These are phyloP conservation scores for Sugiyamaella qingdaonensis DNA, from an alignment of 805 yeast genomes.

Conservation along the genomic window DNA sequence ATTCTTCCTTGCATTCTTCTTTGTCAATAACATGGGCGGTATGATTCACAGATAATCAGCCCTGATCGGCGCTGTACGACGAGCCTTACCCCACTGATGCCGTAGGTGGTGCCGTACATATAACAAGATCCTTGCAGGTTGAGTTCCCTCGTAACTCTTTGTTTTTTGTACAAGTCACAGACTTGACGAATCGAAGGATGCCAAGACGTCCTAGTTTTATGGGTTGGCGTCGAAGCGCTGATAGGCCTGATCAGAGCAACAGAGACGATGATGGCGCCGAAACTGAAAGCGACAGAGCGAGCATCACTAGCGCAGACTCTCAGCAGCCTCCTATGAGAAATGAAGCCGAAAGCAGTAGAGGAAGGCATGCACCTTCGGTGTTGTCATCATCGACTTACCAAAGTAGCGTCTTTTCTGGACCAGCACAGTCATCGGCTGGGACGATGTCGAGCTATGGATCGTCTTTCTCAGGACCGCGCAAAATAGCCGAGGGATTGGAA, in stretches of 20 bases:
- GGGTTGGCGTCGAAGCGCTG: neutral
- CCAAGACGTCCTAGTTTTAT: neutral
- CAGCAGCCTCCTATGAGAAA: neutral
- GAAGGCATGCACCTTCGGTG: conserved; percentile 7
- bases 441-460: conserved; percentile 15
- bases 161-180: neutral
- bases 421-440: conserved; percentile 12
- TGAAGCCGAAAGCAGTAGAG: neutral
- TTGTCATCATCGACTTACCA: conserved; percentile 15
- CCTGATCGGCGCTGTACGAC: no score
- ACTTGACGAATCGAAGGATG: neutral
- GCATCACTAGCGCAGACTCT: neutral
- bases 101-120: conserved; percentile 2
- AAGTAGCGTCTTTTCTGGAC: conserved; percentile 16
- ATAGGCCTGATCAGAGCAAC: neutral
- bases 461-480: conserved; percentile 5
- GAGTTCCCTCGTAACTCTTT: neutral
- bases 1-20: no score
- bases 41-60: no score
- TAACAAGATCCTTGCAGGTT: neutral
- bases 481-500: neutral
- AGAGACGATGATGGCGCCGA: neutral
- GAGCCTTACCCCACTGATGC: conserved; percentile 1
- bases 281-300: neutral
- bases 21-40: no score